Conservation (phyloP, 1,284 basidiomycete species). For the Caloboletus firmus region DNA sequence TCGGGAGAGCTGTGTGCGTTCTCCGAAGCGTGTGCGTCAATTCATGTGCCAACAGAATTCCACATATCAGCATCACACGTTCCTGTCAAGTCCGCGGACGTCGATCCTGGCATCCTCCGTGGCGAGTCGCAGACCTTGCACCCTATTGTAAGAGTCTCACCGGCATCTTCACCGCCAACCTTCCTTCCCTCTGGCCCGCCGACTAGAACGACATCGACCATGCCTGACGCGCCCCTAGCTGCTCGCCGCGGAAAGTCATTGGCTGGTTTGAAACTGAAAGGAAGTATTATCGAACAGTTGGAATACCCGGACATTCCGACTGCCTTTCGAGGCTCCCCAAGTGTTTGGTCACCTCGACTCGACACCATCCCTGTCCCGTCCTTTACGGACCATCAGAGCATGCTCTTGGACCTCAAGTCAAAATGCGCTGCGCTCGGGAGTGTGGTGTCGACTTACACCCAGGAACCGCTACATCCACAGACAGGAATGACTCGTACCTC, state of each 20-base stretch:
- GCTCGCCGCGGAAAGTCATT: constrained; percentile 53
- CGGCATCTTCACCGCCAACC: not conserved
- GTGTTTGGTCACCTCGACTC: constrained; percentile 44
- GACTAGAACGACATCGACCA: not conserved
- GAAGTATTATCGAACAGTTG: constrained; percentile 27
- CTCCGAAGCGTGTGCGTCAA: constrained; percentile 1
- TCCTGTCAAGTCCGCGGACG: constrained; percentile 11
- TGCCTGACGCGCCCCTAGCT: constrained; percentile 41
- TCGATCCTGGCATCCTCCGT: constrained; percentile 4
- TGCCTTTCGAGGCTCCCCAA: constrained; percentile 58
- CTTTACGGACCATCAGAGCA: constrained; percentile 50
- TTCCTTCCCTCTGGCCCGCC: not conserved
- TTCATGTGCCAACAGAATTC: constrained; percentile 1
- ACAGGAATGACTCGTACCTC: constrained; percentile 3
- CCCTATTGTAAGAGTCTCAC: constrained; percentile 2
- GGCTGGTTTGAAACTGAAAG: constrained; percentile 41
- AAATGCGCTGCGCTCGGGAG: constrained; percentile 39
- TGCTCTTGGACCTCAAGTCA: constrained; percentile 51
- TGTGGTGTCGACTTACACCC: constrained; percentile 16
- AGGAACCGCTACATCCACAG: constrained; percentile 15
- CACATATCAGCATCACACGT: not conserved
- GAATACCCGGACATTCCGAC: constrained; percentile 62
- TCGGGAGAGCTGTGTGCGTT: constrained; percentile 1
- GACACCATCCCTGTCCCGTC: constrained; percentile 30
- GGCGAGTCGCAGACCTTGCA: constrained; percentile 6